Evolutionary conservation across 2,329 filamentous ascomycete species (phyloP), one percentile per base, ranked within the genome.

Genomic region (Fulvia fulva): DNA sequence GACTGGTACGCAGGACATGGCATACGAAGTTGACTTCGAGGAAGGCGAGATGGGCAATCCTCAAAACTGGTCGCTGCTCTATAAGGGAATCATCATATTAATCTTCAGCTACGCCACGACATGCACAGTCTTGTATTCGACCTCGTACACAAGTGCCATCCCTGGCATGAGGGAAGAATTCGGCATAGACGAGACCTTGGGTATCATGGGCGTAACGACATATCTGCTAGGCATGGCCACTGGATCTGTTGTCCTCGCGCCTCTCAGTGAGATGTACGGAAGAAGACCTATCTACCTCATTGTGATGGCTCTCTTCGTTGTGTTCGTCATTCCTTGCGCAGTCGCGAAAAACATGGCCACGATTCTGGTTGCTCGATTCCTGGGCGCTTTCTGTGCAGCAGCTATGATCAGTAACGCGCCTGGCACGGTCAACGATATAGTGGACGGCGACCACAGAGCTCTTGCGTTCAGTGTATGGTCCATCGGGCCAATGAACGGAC

Each of bases 321-420:
- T 92, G 1, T 75, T 93, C 44, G 82, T 91, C 12, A 80, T 94
- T 26, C 90, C 90, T 0, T 86, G 86, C 65, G 89, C 83, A 11
- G 70, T 92, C 25, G 86, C 88, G 4, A 83, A 83, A 53, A 88
- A 87, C 5, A 76, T 93, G 1, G 79, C 80, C 0, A 80, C 84
- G 37, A 83, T 94, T 47, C 81, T 94, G n/a, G 78, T 89, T 4
- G 79, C 87, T 51, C 81, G 90, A 23, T 92, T 91, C 71, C 84
- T 94, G 63, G 87, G 85, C 28, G 88, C 87, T 7, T 74, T 91
- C 56, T 90, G 87, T 53, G 88, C 90, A 3, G 83, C 89, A 5
- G 90, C 88, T 44, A 88, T 95, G 84, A 86, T 96, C 25, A 85
- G 86, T 12, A 96, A 95, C 70, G 85, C 88, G 1, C 90, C 91